Evolutionary conservation across 768 basidiomycete genomes (phyloP).

Genomic region (Suillus subluteus): DNA sequence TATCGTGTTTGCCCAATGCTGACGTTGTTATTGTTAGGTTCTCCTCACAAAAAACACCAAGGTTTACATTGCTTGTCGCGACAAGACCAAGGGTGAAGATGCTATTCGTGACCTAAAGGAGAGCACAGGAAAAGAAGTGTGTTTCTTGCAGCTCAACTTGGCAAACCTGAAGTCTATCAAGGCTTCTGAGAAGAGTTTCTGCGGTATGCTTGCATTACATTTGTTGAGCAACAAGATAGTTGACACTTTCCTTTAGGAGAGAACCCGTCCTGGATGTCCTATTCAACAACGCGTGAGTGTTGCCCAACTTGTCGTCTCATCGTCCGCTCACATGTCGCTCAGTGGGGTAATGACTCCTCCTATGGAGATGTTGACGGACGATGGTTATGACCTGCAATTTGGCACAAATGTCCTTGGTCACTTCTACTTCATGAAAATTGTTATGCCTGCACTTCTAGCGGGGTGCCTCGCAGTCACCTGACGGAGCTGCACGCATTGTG

Average conservation of each 20-base stretch:
- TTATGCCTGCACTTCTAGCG: conserved; percentile 38
- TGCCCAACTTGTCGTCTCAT: conserved; percentile 10
- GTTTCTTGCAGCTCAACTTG: conserved; percentile 49
- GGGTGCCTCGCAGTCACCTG: conserved; percentile 35
- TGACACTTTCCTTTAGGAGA: conserved; percentile 18
- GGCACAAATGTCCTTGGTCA: conserved; percentile 24
- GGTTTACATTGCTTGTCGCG: conserved; percentile 52
- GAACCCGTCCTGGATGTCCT: conserved; percentile 32
- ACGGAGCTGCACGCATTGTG: conserved; percentile 39
- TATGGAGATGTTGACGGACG: conserved; percentile 28
- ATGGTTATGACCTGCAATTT: conserved; percentile 30
- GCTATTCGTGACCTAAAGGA: conserved; percentile 44
- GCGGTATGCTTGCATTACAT: conserved; percentile 22
- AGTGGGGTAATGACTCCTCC: too few relatives aligned
- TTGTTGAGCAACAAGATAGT: not conserved
- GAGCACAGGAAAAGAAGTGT: conserved; percentile 46
- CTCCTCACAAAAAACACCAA: conserved; percentile 50
- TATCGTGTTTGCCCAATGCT: not conserved
- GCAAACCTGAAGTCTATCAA: conserved; percentile 47
- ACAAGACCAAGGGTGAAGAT: conserved; percentile 36
- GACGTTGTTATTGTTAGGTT: conserved; percentile 27
- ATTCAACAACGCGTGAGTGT: conserved; percentile 36
- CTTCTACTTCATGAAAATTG: conserved; percentile 20
- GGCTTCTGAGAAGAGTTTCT: conserved; percentile 42
- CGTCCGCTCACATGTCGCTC: not conserved